Conservation (phyloP, 2,329 filamentous ascomycete genomes). For the Talaromyces sp. region DNA sequence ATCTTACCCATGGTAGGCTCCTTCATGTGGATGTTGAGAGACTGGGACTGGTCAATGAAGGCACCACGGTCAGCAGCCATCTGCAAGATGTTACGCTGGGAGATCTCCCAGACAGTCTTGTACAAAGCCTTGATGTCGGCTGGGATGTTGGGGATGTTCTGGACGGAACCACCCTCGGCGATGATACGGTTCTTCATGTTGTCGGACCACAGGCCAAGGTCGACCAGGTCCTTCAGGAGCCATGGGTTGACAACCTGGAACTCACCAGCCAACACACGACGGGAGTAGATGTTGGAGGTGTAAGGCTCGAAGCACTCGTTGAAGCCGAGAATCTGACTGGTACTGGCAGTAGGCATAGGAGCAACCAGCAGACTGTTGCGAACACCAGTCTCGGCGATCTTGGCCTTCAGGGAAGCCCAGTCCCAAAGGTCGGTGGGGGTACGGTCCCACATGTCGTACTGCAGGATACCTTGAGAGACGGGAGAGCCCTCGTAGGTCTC, state of each 20-base stretch:
- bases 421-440: slow-evolving; percentile 96
- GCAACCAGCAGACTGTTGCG: slow-evolving; percentile 95
- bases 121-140: slow-evolving; percentile 94
- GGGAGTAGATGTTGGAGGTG: slow-evolving; percentile 99
- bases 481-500: slow-evolving; percentile 90
- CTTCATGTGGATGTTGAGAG: slow-evolving; percentile 99
- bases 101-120: slow-evolving; percentile 99
- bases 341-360: slow-evolving; percentile 97
- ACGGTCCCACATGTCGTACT: slow-evolving; percentile 98
- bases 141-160: slow-evolving; percentile 96
- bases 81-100: slow-evolving; percentile 90
- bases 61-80: slow-evolving; percentile 98
- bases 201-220: slow-evolving; percentile 97
- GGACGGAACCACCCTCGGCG: slow-evolving; percentile 90
- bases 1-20: slow-evolving; percentile 99
- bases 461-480: slow-evolving; percentile 90
- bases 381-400: slow-evolving; percentile 90
- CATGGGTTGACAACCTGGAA: slow-evolving; percentile 99
- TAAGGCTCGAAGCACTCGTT: slow-evolving; percentile 99
- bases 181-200: slow-evolving; percentile 99
- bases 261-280: slow-evolving; percentile 94
- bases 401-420: slow-evolving; percentile 83
- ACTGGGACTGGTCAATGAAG: slow-evolving; percentile 98
- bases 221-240: slow-evolving; percentile 96
- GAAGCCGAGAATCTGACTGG: slow-evolving; percentile 96